Conservation (phyloP, 345 rosid species). For the Aethionema arabicum region DNA sequence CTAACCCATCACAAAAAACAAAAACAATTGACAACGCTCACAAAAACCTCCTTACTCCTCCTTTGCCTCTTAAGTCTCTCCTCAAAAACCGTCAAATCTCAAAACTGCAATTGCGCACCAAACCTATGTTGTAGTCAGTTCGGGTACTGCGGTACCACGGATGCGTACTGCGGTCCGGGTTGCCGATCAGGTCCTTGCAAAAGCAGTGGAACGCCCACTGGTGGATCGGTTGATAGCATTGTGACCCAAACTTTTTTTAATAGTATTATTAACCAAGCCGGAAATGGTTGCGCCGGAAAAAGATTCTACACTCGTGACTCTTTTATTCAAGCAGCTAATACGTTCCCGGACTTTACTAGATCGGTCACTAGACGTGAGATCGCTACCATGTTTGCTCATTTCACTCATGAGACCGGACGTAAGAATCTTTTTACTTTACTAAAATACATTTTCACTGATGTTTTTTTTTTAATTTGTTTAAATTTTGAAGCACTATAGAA, state of each 20-base stretch:
- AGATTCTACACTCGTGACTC: constrained; percentile 45
- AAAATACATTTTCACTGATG: no score
- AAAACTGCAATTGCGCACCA: constrained; percentile 55
- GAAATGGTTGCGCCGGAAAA: constrained; percentile 42
- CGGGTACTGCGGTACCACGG: constrained; percentile 45
- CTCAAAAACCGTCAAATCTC: constrained; percentile 36
- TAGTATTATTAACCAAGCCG: constrained; percentile 40
- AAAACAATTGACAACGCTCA: constrained; percentile 21
- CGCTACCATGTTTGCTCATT: constrained; percentile 55
- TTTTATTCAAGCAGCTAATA: constrained; percentile 35
- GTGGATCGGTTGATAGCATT: constrained; percentile 39
- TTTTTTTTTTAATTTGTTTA: no score
- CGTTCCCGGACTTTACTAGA: constrained; percentile 28
- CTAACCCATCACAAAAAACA: constrained; percentile 7
- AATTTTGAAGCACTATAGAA: no score
- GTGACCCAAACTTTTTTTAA: constrained; percentile 48
- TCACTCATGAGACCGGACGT: constrained; percentile 55
- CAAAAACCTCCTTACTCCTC: constrained; percentile 20
- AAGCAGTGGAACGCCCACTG: constrained; percentile 14
- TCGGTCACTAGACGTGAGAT: constrained; percentile 44
- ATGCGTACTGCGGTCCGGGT: constrained; percentile 44
- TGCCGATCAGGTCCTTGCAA: constrained; percentile 54
- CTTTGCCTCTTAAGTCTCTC: constrained; percentile 29
- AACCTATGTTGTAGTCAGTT: constrained; percentile 47
- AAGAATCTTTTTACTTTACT: constrained; percentile 24